Evolutionary conservation across 495 filamentous ascomycete genomes (phyloP), one percentile per base, ranked within the genome.

Genomic region (Penicillium flavigenum): DNA sequence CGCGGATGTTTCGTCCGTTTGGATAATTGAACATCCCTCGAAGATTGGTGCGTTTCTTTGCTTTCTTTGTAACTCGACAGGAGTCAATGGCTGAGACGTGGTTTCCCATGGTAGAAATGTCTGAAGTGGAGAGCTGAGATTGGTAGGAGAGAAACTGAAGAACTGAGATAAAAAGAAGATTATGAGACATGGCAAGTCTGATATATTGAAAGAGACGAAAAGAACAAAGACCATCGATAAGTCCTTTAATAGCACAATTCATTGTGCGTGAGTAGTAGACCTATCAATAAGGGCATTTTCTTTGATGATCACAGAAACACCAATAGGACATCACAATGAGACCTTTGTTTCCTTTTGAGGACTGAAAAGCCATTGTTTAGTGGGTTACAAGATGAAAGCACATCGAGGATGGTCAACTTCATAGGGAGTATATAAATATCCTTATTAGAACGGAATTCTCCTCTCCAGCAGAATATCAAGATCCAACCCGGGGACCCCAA

Each of bases 11-110:
- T n/a, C 36, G 39, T 12, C 51, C 51, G 6, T 32, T 34, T 17
- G 22, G 17, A 17, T 31, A 16, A 16, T 29, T 43, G 51, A 53
- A 53, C 34, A 53, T 41, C 5, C 51, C 51, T 14, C 26, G 51
- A 16, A n/a, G 17, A 8, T 14, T 32, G 5, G 14, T 2, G 20
- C 22, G 8, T 24, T 43, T 11, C 26, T 43, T 53, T 3, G 3
- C 10, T 32, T 17, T 11, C 39, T 43, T 43, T 31, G 19, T 19
- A 5, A 48, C 46, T 32, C n/a, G 46, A 5, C 29, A 29, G 26
- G 44, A 32, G 46, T 12, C 16, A 12, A 48, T 20, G 3, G 46
- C 3, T 5, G 46, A 48, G 7, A 32, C 17, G 20, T 19, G 4
- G 27, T 32, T 48, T 32, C 17, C 46, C 46, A 48, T 48, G 7